phyloP scores from a whole-genome alignment of 352 stramenopile species.

The Phytopythium ostracodes region DNA sequence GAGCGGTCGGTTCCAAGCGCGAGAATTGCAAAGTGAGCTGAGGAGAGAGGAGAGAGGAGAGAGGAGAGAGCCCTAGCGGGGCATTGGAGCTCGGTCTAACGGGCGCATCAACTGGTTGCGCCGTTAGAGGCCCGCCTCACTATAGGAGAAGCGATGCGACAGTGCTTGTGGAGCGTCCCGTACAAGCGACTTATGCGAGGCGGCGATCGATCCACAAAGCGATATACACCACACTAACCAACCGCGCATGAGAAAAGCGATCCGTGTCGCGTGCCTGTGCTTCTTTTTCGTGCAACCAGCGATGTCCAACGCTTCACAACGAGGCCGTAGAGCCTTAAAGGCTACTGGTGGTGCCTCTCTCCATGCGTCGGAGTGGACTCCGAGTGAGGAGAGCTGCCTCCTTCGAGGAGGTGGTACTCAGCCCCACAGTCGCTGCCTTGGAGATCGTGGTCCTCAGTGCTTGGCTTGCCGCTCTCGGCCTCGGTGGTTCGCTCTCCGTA shows the following conservation, averaged over 20 bases:
- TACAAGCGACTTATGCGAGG: neutral
- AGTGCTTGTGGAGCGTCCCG: neutral
- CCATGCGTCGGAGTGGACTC: neutral
- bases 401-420: constrained; percentile 1
- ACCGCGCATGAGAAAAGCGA: neutral
- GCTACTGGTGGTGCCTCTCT: neutral
- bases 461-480: neutral
- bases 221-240: neutral
- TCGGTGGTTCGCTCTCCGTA: neutral
- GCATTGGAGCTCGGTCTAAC: neutral
- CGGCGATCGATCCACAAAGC: constrained; percentile 3
- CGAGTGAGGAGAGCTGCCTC: neutral
- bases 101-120: neutral
- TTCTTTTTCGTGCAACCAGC: neutral
- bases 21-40: constrained; percentile 2
- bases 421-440: neutral
- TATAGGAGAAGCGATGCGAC: neutral
- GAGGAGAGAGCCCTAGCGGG: too few species aligned
- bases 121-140: neutral
- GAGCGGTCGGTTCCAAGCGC: neutral
- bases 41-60: too few species aligned
- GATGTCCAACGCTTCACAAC: neutral
- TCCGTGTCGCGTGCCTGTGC: neutral
- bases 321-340: neutral
- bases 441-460: neutral